These are phyloP conservation scores for Purshia tridentata DNA, from an alignment of 306 rosid species.

Conservation along the genomic window DNA sequence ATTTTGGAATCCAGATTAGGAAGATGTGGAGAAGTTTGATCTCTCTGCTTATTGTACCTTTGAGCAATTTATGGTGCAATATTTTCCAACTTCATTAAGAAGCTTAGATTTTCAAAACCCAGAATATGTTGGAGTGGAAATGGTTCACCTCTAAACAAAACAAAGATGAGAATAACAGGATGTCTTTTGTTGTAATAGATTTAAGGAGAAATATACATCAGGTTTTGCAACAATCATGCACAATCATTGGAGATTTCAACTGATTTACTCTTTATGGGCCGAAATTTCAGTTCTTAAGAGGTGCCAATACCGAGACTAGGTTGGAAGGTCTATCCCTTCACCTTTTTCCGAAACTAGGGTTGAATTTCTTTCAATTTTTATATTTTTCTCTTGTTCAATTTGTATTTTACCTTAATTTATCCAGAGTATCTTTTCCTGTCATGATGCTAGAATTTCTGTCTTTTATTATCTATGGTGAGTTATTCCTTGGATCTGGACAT, in stretches of 20 bases:
- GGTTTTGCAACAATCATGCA: background rate
- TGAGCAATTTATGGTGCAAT: background rate
- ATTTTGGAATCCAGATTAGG: background rate
- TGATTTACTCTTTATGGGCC: background rate
- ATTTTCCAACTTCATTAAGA: background rate
- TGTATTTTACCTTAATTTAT: background rate
- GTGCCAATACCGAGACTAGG: background rate
- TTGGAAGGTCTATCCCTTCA: background rate
- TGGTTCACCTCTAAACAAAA: background rate
- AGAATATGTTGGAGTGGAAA: background rate
- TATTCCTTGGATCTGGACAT: background rate
- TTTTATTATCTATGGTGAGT: background rate
- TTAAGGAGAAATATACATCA: background rate
- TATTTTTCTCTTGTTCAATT: background rate
- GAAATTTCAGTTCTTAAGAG: background rate
- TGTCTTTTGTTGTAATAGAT: background rate
- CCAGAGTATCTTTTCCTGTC: background rate
- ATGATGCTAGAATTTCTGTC: background rate
- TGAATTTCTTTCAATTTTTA: background rate
- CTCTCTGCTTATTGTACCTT: background rate
- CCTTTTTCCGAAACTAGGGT: background rate
- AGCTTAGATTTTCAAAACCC: background rate
- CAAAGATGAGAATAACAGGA: background rate
- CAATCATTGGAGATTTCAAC: background rate
- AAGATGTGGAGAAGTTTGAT: background rate